Evolutionary conservation across 441 rosid genomes (phyloP).

Genomic region (Corymbia citriodora): DNA sequence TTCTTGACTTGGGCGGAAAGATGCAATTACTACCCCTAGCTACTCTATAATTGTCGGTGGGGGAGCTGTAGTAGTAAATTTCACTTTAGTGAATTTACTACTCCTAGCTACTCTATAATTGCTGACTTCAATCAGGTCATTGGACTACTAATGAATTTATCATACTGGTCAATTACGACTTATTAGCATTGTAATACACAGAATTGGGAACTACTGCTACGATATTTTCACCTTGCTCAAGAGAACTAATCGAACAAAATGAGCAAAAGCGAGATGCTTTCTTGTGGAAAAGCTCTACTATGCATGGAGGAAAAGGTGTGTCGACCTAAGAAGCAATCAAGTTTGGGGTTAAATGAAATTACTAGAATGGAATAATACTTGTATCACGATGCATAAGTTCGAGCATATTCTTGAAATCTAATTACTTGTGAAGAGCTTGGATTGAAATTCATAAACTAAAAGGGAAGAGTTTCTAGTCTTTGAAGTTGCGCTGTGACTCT

Average conservation of each 20-base stretch:
- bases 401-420: neutral
- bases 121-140: too few relatives aligned
- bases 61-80: too few relatives aligned
- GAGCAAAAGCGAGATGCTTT: neutral
- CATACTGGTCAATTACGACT: neutral
- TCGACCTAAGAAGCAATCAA: neutral
- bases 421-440: too few relatives aligned
- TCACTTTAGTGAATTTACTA: too few relatives aligned
- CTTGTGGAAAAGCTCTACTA: neutral
- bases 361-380: neutral
- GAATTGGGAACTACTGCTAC: neutral
- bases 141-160: neutral
- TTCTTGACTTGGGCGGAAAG: too few relatives aligned
- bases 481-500: neutral
- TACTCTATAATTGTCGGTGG: too few relatives aligned
- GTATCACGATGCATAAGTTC: too few relatives aligned
- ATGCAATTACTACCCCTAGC: too few relatives aligned
- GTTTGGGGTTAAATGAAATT: neutral
- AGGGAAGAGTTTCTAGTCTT: neutral
- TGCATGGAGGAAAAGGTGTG: neutral
- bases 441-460: too few relatives aligned
- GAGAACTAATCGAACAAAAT: too few relatives aligned
- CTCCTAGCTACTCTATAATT: too few relatives aligned
- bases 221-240: neutral
- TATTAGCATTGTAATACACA: neutral